Base-by-base conservation (phyloP, 768 basidiomycete species). In the Lentinula boryana region DNA sequence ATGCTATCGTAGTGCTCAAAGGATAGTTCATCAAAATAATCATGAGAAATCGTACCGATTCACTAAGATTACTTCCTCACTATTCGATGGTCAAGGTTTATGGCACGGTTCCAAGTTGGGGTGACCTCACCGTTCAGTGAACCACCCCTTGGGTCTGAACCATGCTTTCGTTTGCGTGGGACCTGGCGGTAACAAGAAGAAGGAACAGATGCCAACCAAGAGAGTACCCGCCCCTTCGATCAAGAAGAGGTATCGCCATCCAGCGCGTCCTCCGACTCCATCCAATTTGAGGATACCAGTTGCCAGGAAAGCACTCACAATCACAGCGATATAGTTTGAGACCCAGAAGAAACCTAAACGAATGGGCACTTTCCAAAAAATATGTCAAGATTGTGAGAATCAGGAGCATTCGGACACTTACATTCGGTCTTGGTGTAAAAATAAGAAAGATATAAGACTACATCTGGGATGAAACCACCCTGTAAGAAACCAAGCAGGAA, bases 311-410 rank as follows among this genome's bases (percentile, higher is more conserved):
- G 83, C 82, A 54, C 81, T 77, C 18, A 84, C 63, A 54, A 89
- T 83, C 49, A 79, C 70, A 3, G 81, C 75, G 1, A 79, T 58
- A 57, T 87, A 84, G 68, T 81, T 81, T 4, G 84, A 83, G 32
- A 82, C 75, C 86, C 86, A 90, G 76, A 89, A 88, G 65, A 78
- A 83, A 1, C 85, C 86, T 9, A 89, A 75, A n/a, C 88, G 80
- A 48, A 87, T 79, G 2, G 87, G 84, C 0, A 87, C 81, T 84
- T 59, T 27, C 27, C 23, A 15, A 33, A 23, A 33, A 18, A 5
- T 32, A 36, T 44, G 3, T 43, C 38, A 40, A 35, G 4, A 44
- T 59, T 49, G 36, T 32, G 9, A 23, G 12, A 44, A 35, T 23
- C 48, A 13, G 15, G 21, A n/a, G 36, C 53, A 38, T 31, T 15